A percentile compares a stretch with the other conserved stretches of the same genome.
Conservation (phyloP, 768 basidiomycete species). For the Suillus subluteus region DNA sequence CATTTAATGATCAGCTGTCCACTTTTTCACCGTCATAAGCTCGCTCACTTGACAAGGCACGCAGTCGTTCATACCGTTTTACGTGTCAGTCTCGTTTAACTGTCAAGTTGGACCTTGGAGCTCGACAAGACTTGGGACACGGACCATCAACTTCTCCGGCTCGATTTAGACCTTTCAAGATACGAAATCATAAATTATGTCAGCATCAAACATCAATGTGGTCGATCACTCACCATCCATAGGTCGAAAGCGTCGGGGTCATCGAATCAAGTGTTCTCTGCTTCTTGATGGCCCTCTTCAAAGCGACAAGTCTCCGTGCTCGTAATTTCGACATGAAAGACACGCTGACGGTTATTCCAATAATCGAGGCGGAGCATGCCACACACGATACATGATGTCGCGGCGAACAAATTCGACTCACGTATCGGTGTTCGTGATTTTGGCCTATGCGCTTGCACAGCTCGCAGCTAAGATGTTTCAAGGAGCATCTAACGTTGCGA, state of each 20-base stretch:
- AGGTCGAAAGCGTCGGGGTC: neutral
- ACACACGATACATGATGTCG: neutral
- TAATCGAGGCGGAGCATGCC: constrained; percentile 1
- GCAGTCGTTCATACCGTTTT: neutral
- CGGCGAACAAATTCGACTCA: neutral
- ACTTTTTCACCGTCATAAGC: neutral
- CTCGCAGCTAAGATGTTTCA: neutral
- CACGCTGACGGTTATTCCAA: neutral
- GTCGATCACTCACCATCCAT: neutral
- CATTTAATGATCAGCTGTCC: neutral
- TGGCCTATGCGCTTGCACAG: neutral
- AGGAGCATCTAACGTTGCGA: neutral
- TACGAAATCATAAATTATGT: neutral
- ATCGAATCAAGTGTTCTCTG: neutral
- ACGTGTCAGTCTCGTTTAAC: neutral
- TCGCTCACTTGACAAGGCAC: neutral
- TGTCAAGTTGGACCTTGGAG: neutral
- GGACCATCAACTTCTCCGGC: neutral
- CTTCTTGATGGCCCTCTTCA: constrained; percentile 12
- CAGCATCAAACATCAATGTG: neutral
- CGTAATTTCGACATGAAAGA: constrained; percentile 14
- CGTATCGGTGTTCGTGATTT: neutral
- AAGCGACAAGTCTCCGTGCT: neutral
- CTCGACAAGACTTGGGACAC: neutral
- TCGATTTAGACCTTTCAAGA: neutral